Evolutionary conservation across 2,329 filamentous ascomycete genomes (phyloP).

Genomic region (Aspergillus felis): DNA sequence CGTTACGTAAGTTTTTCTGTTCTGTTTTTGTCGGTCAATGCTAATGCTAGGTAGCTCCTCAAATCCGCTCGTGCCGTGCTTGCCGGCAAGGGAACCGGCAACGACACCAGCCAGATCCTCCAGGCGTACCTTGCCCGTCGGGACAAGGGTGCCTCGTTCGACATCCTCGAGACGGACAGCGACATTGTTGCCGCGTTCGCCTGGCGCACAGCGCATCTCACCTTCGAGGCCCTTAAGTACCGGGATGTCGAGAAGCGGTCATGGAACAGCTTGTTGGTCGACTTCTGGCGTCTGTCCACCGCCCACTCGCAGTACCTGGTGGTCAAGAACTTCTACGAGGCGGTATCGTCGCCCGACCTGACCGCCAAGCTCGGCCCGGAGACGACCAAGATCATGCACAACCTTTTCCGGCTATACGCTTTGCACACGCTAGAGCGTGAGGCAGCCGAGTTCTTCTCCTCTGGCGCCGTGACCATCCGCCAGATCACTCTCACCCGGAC

Average conservation of each 20-base stretch:
- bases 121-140: slow-evolving; percentile 60
- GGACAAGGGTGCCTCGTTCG: slow-evolving; percentile 69
- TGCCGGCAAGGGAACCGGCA: slow-evolving; percentile 59
- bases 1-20: slow-evolving; percentile 53
- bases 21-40: background rate
- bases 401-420: slow-evolving; percentile 63
- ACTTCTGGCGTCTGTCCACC: slow-evolving; percentile 72
- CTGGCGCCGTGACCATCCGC: slow-evolving; percentile 63
- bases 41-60: slow-evolving; percentile 48
- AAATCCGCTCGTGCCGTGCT: slow-evolving; percentile 70
- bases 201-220: slow-evolving; percentile 70
- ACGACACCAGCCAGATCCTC: slow-evolving; percentile 67
- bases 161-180: slow-evolving; percentile 65
- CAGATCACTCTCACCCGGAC: slow-evolving; percentile 68
- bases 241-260: slow-evolving; percentile 70
- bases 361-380: slow-evolving; percentile 53
- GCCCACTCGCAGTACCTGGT: slow-evolving; percentile 74
- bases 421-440: slow-evolving; percentile 66
- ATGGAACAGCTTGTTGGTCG: slow-evolving; percentile 73
- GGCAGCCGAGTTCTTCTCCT: slow-evolving; percentile 68
- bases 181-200: slow-evolving; percentile 72
- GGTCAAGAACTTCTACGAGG: slow-evolving; percentile 74
- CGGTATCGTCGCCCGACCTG: slow-evolving; percentile 55
- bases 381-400: slow-evolving; percentile 58
- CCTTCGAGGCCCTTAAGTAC: slow-evolving; percentile 71